These are phyloP conservation scores for Persicaria tinctoria DNA, from an alignment of 148 eudicot species.

Conservation along the genomic window DNA sequence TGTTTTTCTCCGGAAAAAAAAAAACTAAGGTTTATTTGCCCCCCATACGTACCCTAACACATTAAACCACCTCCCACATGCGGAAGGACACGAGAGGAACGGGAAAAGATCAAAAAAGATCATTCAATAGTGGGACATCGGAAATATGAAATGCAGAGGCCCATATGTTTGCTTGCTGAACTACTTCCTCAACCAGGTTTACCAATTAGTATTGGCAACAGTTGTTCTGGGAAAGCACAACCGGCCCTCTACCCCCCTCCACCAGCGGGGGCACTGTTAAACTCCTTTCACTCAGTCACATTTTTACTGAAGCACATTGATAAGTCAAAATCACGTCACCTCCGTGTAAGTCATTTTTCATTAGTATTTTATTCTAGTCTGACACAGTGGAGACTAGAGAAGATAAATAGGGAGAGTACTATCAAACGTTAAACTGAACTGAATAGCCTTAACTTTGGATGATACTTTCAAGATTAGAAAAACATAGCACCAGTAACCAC, in stretches of 20 bases:
- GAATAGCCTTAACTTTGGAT: too few species aligned
- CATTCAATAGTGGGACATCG: slow-evolving; percentile 2
- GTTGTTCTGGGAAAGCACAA: slow-evolving; percentile 27
- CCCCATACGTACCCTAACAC: not conserved
- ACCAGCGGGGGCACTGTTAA: slow-evolving; percentile 8
- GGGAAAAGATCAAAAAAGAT: not conserved
- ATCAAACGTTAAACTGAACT: slow-evolving; percentile 15
- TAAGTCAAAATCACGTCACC: slow-evolving; percentile 56
- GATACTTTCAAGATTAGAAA: too few species aligned
- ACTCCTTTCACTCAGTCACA: slow-evolving; percentile 19
- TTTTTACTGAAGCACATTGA: slow-evolving; percentile 30
- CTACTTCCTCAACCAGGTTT: slow-evolving; percentile 15
- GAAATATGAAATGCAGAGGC: slow-evolving; percentile 4
- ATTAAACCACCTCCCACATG: not conserved
- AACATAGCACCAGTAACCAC: too few species aligned
- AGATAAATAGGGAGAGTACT: not conserved
- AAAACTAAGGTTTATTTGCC: too few species aligned
- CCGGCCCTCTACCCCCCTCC: not conserved
- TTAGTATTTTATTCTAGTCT: slow-evolving; percentile 12
- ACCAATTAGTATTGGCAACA: slow-evolving; percentile 16
- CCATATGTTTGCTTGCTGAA: slow-evolving; percentile 12
- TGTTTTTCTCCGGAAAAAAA: too few species aligned
- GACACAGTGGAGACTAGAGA: not conserved
- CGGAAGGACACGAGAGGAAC: slow-evolving; percentile 5
- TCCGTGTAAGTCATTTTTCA: slow-evolving; percentile 9